These are phyloP conservation scores for Blastocystis sp. DNA, from an alignment of 352 stramenopile genomes.

Conservation along the genomic window DNA sequence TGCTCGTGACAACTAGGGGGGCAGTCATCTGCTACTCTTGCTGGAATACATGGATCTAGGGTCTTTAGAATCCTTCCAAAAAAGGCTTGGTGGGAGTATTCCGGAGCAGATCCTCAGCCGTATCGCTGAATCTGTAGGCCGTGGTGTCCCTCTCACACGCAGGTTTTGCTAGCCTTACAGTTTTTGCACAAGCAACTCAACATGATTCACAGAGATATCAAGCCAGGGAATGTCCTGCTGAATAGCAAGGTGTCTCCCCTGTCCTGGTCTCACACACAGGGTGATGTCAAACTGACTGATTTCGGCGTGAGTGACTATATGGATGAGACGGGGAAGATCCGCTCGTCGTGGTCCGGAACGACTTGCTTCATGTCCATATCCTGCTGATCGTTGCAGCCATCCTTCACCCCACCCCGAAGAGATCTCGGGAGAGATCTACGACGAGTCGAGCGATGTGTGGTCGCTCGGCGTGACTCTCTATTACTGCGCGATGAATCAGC, in stretches of 20 bases:
- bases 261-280: not conserved
- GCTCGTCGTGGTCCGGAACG: not conserved
- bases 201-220: slow-evolving; percentile 65
- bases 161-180: slow-evolving; percentile 62
- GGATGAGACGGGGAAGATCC: not conserved
- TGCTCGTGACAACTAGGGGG: not conserved
- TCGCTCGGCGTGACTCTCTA: slow-evolving; percentile 12
- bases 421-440: not conserved
- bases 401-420: slow-evolving; percentile 25
- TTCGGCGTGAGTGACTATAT: slow-evolving; percentile 30
- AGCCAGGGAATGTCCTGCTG: slow-evolving; percentile 66
- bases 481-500: not conserved
- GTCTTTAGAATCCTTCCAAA: not conserved
- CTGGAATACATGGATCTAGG: slow-evolving; percentile 49
- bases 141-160: not conserved
- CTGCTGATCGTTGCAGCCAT: not conserved
- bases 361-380: slow-evolving; percentile 47
- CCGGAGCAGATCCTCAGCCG: not conserved
- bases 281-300: slow-evolving; percentile 54
- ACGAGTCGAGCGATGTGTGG: slow-evolving; percentile 20
- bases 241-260: slow-evolving; percentile 2
- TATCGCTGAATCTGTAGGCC: not conserved
- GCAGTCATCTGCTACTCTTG: not conserved
- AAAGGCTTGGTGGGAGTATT: not conserved
- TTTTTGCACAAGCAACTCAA: slow-evolving; percentile 62